Percentiles rank a stretch among this genome's conserved stretches.
These are phyloP conservation scores for Phytopythium oedochilum DNA, from an alignment of 352 stramenopile genomes.

Conservation along the genomic window DNA sequence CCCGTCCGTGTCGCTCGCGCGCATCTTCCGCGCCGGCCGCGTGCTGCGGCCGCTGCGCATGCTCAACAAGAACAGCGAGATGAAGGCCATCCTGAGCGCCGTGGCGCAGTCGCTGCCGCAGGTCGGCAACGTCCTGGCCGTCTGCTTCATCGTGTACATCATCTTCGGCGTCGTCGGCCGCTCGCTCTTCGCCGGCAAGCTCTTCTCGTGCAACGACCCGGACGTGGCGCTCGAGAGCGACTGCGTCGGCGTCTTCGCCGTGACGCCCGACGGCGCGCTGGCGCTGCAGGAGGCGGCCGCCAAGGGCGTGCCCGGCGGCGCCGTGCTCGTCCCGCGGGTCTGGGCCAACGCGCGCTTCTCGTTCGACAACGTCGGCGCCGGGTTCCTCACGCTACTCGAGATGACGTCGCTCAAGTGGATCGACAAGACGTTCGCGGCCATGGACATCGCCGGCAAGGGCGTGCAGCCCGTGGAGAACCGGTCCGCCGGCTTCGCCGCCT, in stretches of 20 bases:
- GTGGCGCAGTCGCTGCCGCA: conserved; percentile 67
- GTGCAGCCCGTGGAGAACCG: conserved; percentile 48
- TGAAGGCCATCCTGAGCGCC: conserved; percentile 68
- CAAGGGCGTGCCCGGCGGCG: conserved; percentile 22
- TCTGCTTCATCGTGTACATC: conserved; percentile 75
- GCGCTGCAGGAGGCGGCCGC: conserved; percentile 45
- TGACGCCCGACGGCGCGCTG: conserved; percentile 40
- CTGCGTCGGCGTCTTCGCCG: conserved; percentile 55
- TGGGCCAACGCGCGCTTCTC: conserved; percentile 71
- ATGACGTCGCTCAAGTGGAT: conserved; percentile 83
- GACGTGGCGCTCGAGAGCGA: conserved; percentile 24
- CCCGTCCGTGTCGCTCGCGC: conserved; percentile 31
- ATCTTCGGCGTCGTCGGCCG: conserved; percentile 71
- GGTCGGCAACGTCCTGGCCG: conserved; percentile 64
- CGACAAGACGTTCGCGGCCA: conserved; percentile 70
- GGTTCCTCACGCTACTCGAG: conserved; percentile 62
- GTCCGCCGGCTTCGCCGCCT: conserved; percentile 40
- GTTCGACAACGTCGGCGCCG: conserved; percentile 70
- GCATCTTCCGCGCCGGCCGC: conserved; percentile 63
- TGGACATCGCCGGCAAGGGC: conserved; percentile 52
- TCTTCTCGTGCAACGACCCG: conserved; percentile 66
- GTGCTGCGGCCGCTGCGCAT: conserved; percentile 67
- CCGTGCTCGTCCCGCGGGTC: conserved; percentile 49
- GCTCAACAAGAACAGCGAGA: conserved; percentile 72
- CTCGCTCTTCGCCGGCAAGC: conserved; percentile 57